These are phyloP conservation scores for Favolaschia claudopus DNA, from an alignment of 768 basidiomycete species.

Conservation along the genomic window DNA sequence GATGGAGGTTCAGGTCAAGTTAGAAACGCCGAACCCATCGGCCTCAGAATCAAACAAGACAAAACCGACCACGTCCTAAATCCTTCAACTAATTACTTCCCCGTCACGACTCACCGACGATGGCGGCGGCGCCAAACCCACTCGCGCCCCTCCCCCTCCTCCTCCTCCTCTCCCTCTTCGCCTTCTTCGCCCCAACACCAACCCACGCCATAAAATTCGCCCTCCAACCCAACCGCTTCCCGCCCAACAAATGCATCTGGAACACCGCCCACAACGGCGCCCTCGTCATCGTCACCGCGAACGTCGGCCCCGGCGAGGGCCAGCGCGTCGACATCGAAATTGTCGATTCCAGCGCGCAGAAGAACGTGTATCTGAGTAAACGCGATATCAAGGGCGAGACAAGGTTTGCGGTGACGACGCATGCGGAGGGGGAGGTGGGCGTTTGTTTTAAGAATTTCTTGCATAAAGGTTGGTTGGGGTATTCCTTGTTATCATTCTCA, in stretches of 20 bases:
- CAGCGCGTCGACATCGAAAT: constrained; percentile 96
- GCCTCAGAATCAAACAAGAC: no score
- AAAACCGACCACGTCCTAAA: no score
- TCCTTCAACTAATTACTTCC: no score
- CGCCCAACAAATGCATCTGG: constrained; percentile 91
- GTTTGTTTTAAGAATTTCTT: constrained; percentile 92
- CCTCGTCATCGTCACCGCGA: constrained; percentile 96
- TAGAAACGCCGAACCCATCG: no score
- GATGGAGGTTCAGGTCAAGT: no score
- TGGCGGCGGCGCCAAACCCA: background rate
- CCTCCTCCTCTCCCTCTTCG: constrained; percentile 40
- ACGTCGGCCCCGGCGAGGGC: constrained; percentile 75
- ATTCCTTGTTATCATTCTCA: no score
- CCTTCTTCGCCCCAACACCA: constrained; percentile 33
- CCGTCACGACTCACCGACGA: no score
- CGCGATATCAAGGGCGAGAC: constrained; percentile 89
- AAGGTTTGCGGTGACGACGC: constrained; percentile 91
- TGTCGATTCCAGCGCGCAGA: constrained; percentile 82
- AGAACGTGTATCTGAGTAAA: constrained; percentile 93
- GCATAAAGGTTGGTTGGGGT: constrained; percentile 74
- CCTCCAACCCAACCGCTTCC: constrained; percentile 74
- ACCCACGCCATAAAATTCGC: constrained; percentile 83
- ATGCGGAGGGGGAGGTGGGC: constrained; percentile 92
- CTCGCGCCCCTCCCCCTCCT: constrained; percentile 27
- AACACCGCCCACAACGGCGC: constrained; percentile 87